phyloP scores from a whole-genome alignment of 345 rosid genomes.

The Melaleuca alternifolia region DNA sequence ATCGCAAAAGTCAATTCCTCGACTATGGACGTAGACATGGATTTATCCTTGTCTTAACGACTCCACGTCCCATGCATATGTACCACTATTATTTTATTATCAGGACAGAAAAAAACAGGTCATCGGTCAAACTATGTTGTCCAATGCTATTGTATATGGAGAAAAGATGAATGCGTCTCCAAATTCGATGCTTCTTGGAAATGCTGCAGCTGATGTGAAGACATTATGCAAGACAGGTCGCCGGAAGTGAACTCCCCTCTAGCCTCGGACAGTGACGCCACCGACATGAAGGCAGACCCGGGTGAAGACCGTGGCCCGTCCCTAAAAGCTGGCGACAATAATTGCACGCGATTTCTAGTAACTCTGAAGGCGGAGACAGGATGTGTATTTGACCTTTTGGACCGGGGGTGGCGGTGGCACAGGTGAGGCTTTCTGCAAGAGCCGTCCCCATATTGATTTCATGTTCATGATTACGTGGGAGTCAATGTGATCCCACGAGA shows the following conservation, averaged over 20 bases:
- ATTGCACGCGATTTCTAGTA: neutral
- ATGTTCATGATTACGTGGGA: neutral
- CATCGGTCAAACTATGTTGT: neutral
- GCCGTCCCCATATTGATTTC: neutral
- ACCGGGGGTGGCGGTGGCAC: neutral
- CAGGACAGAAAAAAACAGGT: neutral
- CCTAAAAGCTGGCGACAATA: neutral
- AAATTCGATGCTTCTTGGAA: neutral
- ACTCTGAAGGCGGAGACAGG: neutral
- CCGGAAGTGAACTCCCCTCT: too few relatives aligned
- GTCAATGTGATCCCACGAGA: neutral
- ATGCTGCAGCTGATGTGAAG: rapidly evolving
- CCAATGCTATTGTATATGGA: neutral
- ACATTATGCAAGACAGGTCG: neutral
- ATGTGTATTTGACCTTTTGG: neutral
- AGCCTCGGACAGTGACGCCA: neutral
- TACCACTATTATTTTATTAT: neutral
- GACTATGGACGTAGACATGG: neutral
- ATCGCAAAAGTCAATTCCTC: neutral
- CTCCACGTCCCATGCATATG: neutral
- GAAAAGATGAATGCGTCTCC: neutral
- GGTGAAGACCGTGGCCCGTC: neutral
- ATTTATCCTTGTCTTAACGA: neutral
- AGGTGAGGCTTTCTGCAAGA: neutral
- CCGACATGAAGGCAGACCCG: neutral